Evolutionary conservation across 805 yeast species (phyloP).

Genomic region (Monosporozyma yasuniensis): DNA sequence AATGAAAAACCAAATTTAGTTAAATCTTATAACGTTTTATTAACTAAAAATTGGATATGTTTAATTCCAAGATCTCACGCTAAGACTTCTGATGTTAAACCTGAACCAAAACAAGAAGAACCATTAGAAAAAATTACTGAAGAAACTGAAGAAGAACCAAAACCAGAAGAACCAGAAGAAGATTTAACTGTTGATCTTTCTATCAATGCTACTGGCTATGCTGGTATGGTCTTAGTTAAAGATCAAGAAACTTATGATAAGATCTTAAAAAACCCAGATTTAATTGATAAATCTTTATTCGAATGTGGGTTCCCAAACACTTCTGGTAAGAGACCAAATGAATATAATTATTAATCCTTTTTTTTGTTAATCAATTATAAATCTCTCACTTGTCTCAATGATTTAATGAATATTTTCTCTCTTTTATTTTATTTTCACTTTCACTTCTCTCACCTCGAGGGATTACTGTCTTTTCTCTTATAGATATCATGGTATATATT

Average conservation of each 20-base stretch:
- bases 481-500: background rate
- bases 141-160: background rate
- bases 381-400: background rate
- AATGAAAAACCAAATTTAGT: slow-evolving; percentile 24
- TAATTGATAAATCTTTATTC: slow-evolving; percentile 43
- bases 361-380: too few species aligned
- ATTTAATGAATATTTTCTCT: background rate
- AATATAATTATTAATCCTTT: slow-evolving; percentile 46
- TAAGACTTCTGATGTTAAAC: background rate
- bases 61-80: slow-evolving; percentile 71
- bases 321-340: slow-evolving; percentile 47
- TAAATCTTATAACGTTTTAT: slow-evolving; percentile 68
- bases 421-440: too few species aligned
- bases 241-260: slow-evolving; percentile 44
- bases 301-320: slow-evolving; percentile 60
- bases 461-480: background rate
- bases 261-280: slow-evolving; percentile 37
- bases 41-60: slow-evolving; percentile 79
- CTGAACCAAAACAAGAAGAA: background rate
- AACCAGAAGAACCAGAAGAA: background rate
- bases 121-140: background rate
- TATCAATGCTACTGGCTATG: slow-evolving; percentile 70
- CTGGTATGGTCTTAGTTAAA: slow-evolving; percentile 74
- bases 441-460: background rate
- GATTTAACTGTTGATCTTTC: slow-evolving; percentile 37